Conservation (phyloP, 768 basidiomycete species). For the Russula vinacea region DNA sequence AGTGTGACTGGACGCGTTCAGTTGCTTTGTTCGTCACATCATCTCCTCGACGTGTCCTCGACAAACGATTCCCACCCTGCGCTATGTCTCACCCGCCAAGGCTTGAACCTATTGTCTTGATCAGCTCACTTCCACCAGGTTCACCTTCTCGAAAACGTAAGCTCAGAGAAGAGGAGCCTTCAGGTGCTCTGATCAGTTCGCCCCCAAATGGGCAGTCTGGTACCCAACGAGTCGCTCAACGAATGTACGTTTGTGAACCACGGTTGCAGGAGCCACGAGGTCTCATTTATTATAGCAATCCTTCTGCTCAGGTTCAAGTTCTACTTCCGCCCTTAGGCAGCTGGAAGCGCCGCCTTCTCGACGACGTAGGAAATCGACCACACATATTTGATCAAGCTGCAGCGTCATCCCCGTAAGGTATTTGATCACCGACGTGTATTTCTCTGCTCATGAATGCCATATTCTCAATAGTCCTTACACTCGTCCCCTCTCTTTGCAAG, state of each 20-base stretch:
- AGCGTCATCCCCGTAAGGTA: background rate
- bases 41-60: too few species aligned
- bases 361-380: background rate
- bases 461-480: background rate
- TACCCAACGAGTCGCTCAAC: background rate
- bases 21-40: too few species aligned
- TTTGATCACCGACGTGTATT: background rate
- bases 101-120: constrained; percentile 7
- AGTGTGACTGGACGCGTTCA: constrained; percentile 17
- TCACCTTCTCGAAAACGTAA: constrained; percentile 6
- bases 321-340: constrained; percentile 20
- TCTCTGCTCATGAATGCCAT: background rate
- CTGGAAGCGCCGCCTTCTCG: constrained; percentile 17
- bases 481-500: background rate
- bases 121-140: background rate
- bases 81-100: constrained; percentile 2
- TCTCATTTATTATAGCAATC: background rate
- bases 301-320: constrained; percentile 17
- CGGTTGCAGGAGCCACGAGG: constrained; percentile 31
- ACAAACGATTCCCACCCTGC: background rate
- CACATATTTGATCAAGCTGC: too few species aligned
- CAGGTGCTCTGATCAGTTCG: background rate
- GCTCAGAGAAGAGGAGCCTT: constrained; percentile 28
- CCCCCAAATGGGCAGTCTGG: background rate
- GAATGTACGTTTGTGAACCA: constrained; percentile 32